Evolutionary conservation across 2,329 filamentous ascomycete genomes (phyloP).

Genomic region (Mariannaea elegans): DNA sequence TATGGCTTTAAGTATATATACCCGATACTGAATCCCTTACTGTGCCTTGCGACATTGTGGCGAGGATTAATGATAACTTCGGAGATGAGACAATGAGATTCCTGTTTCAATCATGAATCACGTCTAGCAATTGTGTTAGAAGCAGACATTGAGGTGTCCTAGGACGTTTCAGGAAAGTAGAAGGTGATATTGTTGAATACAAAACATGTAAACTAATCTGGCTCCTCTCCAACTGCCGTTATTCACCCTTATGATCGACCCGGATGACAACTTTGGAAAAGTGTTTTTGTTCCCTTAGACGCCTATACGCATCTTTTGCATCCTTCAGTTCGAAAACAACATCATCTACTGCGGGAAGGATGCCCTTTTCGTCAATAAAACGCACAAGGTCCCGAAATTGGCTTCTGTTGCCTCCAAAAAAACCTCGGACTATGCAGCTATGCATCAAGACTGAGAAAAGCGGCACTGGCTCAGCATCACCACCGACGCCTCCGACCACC

Average conservation of each 20-base stretch:
- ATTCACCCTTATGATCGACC: conserved; percentile 31
- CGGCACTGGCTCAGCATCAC: conserved; percentile 30
- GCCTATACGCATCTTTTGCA: conserved; percentile 44
- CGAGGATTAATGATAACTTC: too few species aligned
- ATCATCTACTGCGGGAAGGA: conserved; percentile 45
- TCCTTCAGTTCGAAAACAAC: conserved; percentile 43
- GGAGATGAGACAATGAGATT: too few species aligned
- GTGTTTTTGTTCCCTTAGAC: conserved; percentile 45
- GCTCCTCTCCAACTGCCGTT: too few species aligned
- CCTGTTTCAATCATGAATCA: too few species aligned
- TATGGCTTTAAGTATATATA: too few species aligned
- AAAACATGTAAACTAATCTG: too few species aligned
- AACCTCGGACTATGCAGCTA: conserved; percentile 41
- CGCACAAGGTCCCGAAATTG: conserved; percentile 42
- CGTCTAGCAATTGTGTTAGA: too few species aligned
- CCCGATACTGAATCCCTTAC: too few species aligned
- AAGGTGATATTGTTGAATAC: too few species aligned
- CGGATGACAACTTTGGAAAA: conserved; percentile 48
- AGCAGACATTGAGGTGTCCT: too few species aligned
- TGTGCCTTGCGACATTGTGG: too few species aligned
- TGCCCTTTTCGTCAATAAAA: conserved; percentile 44
- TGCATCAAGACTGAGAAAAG: conserved; percentile 37
- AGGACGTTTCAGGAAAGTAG: too few species aligned
- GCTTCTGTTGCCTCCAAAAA: conserved; percentile 38
- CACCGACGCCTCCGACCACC: conserved; percentile 44